A percentile compares a stretch with the other conserved stretches of the same genome.
Evolutionary conservation across 257 asterid species (phyloP).

Genomic region (Knoxia roxburghii): DNA sequence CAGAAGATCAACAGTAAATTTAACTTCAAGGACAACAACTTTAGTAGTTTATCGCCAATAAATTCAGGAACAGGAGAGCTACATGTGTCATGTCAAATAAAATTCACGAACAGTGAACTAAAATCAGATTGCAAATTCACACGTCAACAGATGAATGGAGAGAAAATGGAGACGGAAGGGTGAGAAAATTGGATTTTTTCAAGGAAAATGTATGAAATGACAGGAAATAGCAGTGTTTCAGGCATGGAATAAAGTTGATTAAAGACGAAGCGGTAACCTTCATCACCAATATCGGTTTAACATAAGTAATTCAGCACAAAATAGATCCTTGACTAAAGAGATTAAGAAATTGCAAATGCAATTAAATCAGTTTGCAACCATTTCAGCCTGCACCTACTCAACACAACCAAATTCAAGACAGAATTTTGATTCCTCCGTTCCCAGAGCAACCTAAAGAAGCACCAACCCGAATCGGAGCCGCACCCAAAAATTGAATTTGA

Average conservation of each 20-base stretch:
- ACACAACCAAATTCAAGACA: neutral
- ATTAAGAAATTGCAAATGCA: neutral
- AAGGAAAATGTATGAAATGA: neutral
- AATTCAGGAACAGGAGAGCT: neutral
- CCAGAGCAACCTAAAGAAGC: neutral
- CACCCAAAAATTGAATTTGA: neutral
- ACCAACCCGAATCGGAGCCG: neutral
- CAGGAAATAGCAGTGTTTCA: neutral
- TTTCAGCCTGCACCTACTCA: neutral
- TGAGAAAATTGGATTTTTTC: neutral
- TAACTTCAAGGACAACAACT: neutral
- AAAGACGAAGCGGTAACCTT: neutral
- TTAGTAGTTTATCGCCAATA: neutral
- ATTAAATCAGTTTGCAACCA: conserved; percentile 1
- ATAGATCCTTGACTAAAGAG: neutral
- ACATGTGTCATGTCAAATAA: neutral
- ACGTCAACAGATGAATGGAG: neutral
- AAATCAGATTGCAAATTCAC: neutral
- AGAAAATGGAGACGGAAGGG: neutral
- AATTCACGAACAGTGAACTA: too few species aligned
- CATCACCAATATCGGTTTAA: neutral
- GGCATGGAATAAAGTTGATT: neutral
- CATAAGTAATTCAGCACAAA: neutral
- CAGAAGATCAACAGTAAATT: neutral
- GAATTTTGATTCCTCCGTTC: neutral